Evolutionary conservation across 192 early-diverging fungal genomes (phyloP).

Genomic region (Coemansia sp.): DNA sequence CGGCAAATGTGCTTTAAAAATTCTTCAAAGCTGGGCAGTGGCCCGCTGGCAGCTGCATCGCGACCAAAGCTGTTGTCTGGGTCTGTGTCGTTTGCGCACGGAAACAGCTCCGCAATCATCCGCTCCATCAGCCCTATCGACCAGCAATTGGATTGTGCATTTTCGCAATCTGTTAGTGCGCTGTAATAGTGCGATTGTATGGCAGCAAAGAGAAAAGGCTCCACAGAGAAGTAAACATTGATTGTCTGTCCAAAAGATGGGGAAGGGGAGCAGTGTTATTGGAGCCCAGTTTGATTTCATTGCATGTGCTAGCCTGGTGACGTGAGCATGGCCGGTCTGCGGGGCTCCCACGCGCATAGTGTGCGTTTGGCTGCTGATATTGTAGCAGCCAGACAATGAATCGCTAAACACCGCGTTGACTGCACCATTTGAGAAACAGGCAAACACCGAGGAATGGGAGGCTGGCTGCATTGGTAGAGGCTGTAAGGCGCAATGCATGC

Average conservation of each 20-base stretch:
- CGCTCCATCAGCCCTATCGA: slow-evolving; percentile 52
- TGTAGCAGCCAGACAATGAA: neutral
- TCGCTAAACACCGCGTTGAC: neutral
- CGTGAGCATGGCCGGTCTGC: neutral
- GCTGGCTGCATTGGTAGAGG: slow-evolving; percentile 11
- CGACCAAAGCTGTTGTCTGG: slow-evolving; percentile 11
- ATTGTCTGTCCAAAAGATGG: neutral
- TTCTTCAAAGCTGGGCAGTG: slow-evolving; percentile 47
- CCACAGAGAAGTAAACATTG: neutral
- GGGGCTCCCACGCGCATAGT: neutral
- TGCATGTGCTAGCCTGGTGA: neutral
- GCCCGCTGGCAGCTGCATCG: slow-evolving; percentile 8
- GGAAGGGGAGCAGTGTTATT: neutral
- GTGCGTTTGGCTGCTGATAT: neutral
- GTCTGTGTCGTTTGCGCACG: slow-evolving; percentile 41
- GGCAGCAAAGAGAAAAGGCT: neutral
- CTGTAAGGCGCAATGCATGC: slow-evolving; percentile 23
- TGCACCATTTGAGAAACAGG: neutral
- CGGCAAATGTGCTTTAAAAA: slow-evolving; percentile 56
- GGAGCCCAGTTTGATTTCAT: neutral
- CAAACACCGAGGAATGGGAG: slow-evolving; percentile 14
- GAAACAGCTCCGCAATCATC: slow-evolving; percentile 57
- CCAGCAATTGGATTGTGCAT: neutral
- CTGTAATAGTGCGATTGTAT: neutral
- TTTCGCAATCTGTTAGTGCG: neutral